A percentile compares a stretch with the other conserved stretches of the same genome.
Conservation (phyloP, 768 basidiomycete species). For the Punctularia strigosozonata region DNA sequence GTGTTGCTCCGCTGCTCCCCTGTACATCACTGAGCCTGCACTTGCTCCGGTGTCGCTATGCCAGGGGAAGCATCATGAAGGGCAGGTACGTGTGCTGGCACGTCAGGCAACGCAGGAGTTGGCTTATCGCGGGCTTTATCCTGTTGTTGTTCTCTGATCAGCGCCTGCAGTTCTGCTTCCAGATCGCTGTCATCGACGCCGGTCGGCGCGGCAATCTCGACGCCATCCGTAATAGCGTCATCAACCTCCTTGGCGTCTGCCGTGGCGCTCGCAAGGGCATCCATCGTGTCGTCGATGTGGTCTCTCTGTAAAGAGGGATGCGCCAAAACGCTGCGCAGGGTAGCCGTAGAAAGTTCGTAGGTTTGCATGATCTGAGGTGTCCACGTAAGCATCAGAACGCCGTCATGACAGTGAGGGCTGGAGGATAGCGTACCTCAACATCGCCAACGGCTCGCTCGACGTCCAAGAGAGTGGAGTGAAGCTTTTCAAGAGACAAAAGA, state of each 20-base stretch:
- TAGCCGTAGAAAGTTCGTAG: conserved; percentile 74
- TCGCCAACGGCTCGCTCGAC: conserved; percentile 89
- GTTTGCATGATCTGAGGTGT: conserved; percentile 64
- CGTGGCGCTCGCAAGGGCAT: conserved; percentile 74
- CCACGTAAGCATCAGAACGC: not conserved
- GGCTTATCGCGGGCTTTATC: no score
- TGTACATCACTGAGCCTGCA: no score
- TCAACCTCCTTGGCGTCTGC: conserved; percentile 78
- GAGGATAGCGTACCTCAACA: conserved; percentile 49
- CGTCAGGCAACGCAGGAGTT: no score
- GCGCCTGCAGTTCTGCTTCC: conserved; percentile 50
- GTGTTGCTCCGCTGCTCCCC: no score
- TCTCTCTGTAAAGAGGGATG: conserved; percentile 75
- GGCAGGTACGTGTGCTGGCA: no score
- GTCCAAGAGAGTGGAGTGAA: conserved; percentile 65
- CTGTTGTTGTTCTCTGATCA: conserved; percentile 22
- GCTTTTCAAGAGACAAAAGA: conserved; percentile 55
- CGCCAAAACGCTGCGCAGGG: conserved; percentile 62
- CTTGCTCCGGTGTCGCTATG: no score
- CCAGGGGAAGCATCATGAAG: no score
- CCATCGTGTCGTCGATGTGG: conserved; percentile 77
- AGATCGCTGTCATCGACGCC: conserved; percentile 43
- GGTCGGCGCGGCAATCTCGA: conserved; percentile 42
- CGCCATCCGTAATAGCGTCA: conserved; percentile 58
- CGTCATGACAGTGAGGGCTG: not conserved